Base-by-base conservation (phyloP, 257 asterid species). In the Datura wrightii region DNA sequence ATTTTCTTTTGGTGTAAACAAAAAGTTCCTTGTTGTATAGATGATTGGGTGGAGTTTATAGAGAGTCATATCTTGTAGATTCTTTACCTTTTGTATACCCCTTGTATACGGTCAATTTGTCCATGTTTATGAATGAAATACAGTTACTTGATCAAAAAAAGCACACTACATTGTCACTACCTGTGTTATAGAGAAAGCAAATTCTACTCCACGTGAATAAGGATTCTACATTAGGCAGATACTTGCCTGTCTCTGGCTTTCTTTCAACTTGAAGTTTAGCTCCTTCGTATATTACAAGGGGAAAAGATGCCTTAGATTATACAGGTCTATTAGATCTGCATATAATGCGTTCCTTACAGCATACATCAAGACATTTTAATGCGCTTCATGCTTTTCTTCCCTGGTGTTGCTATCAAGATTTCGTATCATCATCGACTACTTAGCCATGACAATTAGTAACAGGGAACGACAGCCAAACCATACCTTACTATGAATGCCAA, bases 161-260 rank as follows among this genome's bases (percentile, higher is more conserved):
- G 31, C 31, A 24, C 39, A 24, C 39, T 60, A 24, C 69, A 10
- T 60, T 9, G 15, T 60, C 15, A 19, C 15, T 10, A 5, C 39
- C 15, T 42, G 18, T 71, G 5, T 42, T 71, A 42, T 71, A 55
- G 8, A 18, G 53, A 18, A 42, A 9, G 79, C 79, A 41, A 18
- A 42, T 71, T 71, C 79, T 71, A 9, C 36, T 71, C 79, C 34
- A 71, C 36, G 10, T 70, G 79, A 70, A 70, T 16, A 69, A 69
- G 53, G 44, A 69, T 18, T 70, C 79, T 4, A 18, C 55, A 41
- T 8, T 18, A 4, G 31, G 31, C 31, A 24, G 31, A 24, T 24
- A 24, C 31, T 24, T 24, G 31, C 31, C 31, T 24, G 31, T 24
- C 31, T 39, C 4, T 39, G 8, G 10, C 10, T 9, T 69, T 39